These are phyloP conservation scores for Arabis alpina DNA, from an alignment of 345 rosid species.

Conservation along the genomic window DNA sequence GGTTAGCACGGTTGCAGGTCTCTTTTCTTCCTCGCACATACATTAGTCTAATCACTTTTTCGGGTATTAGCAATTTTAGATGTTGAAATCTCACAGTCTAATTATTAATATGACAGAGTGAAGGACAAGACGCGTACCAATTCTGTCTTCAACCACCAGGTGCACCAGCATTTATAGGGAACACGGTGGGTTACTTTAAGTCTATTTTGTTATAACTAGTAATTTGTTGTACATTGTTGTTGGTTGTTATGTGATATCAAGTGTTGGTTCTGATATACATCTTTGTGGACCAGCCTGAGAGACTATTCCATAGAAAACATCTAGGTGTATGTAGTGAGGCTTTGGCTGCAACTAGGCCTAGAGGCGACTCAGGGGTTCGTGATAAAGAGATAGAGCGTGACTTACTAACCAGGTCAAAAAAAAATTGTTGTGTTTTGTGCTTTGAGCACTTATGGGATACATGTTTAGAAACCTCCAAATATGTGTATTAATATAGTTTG, in stretches of 20 bases:
- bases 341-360: constrained; percentile 87
- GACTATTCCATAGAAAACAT: constrained; percentile 79
- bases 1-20: constrained; percentile 89
- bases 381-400: constrained; percentile 80
- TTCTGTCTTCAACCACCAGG: constrained; percentile 89
- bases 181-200: constrained; percentile 59
- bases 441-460: constrained; percentile 1
- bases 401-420: constrained; percentile 70
- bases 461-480: constrained; percentile 15
- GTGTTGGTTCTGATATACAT: constrained; percentile 49
- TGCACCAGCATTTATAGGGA: constrained; percentile 90
- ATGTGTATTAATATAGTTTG: constrained; percentile 17
- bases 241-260: constrained; percentile 15
- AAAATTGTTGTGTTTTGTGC: constrained; percentile 1
- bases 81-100: neutral
- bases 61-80: too few species aligned
- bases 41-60: neutral
- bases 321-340: constrained; percentile 79
- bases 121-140: constrained; percentile 86
- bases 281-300: constrained; percentile 86
- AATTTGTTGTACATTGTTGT: neutral
- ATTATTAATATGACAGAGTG: constrained; percentile 49
- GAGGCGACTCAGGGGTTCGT: constrained; percentile 64
- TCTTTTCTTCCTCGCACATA: neutral
- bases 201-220: neutral